Conservation (phyloP, 2,329 filamentous ascomycete species). For the Cladosporium sp. region DNA sequence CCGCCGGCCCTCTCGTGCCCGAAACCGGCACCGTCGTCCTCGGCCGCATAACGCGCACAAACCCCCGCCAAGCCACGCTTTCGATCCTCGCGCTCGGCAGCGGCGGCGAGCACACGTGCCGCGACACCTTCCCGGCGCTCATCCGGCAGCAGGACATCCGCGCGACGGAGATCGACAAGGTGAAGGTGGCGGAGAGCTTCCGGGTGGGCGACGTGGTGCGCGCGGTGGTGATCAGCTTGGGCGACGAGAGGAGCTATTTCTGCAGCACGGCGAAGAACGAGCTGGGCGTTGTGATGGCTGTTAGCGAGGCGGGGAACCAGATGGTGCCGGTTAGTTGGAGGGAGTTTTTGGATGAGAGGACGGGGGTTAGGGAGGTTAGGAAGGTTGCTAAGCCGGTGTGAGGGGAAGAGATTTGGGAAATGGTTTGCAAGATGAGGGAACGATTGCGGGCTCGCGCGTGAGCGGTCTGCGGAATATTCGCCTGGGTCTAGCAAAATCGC, state of each 20-base stretch:
- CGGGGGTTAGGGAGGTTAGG: constrained; percentile 67
- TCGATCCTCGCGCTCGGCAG: constrained; percentile 78
- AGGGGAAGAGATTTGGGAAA: constrained; percentile 26
- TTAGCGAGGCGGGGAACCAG: constrained; percentile 76
- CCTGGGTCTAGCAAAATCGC: too few relatives aligned
- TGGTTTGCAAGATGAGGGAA: too few relatives aligned
- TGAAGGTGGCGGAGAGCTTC: constrained; percentile 86
- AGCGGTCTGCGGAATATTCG: too few relatives aligned
- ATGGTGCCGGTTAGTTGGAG: constrained; percentile 96
- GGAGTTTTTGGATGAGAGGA: constrained; percentile 81
- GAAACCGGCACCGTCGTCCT: constrained; percentile 75
- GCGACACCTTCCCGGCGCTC: constrained; percentile 27
- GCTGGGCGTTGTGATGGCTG: constrained; percentile 87
- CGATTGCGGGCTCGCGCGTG: too few relatives aligned
- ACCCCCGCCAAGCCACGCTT: constrained; percentile 76
- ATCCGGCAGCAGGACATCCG: constrained; percentile 69
- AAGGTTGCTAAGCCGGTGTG: constrained; percentile 93
- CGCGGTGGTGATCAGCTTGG: constrained; percentile 74
- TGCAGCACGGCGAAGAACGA: constrained; percentile 88
- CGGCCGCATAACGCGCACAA: constrained; percentile 77
- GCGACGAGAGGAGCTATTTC: constrained; percentile 93
- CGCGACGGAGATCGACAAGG: constrained; percentile 91
- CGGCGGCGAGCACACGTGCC: constrained; percentile 21
- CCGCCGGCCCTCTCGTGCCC: constrained; percentile 72
- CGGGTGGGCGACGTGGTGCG: constrained; percentile 87